Evolutionary conservation across 2,329 filamentous ascomycete genomes (phyloP), one percentile per base, ranked within the genome.

Genomic region (Aureobasidium sp.): DNA sequence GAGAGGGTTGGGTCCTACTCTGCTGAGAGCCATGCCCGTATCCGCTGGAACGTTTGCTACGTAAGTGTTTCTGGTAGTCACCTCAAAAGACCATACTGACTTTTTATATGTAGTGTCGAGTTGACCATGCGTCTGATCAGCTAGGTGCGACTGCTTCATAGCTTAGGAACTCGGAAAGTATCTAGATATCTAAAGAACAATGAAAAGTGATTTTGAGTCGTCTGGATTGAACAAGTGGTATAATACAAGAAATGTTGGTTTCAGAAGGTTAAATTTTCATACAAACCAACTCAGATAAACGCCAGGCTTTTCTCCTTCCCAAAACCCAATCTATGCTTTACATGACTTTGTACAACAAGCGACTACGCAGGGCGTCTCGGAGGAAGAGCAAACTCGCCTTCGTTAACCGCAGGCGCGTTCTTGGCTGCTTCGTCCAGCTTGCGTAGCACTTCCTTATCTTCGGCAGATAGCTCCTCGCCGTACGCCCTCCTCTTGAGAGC

Each of bases 1-100:
- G 92, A 95, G 89, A 80, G 94, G 94, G 6, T 85, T 99, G 68
- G 90, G 83, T 0, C 94, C 94, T 48, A 97, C 94, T 34, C 76
- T 97, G 73, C 76, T 97, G 71, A 90, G 94, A 74, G 94, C 94
- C 56, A 96, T 97, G 92, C 94, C 94, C 9, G 94, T 99, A 52
- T 94, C 89, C 74, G 94, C 93, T 1, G 93, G 93, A n/a, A 99
- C 94, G 1, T 99, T 99, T 81, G 91, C 90, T 34, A 92, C 94
- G 68, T 83, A 64, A 73, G 74, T 74, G 3, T 51, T 41, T 15
- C 32, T 43, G 6, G 5, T 36, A 39, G 5, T 29, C 51, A 32
- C 24, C 3, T 2, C 20, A 15, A 17, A 10, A 17, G 39, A 1
- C 7, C 24, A 51, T 50, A 26, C 57, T 60, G 39, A 60, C 46